Evolutionary conservation across 129 eudicot genomes (phyloP).

Genomic region (Artemisia argyi): DNA sequence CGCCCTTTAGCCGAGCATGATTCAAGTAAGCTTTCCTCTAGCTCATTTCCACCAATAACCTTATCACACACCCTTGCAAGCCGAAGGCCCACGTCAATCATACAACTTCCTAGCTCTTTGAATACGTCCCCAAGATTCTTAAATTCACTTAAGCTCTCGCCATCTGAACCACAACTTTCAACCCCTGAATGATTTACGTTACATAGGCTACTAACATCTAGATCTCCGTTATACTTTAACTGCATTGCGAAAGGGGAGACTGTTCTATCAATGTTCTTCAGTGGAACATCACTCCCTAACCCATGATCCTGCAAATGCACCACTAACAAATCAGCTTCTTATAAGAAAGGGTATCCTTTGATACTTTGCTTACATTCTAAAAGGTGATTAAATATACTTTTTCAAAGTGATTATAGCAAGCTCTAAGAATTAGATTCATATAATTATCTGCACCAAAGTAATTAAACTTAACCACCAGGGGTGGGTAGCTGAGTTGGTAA

Average conservation of each 20-base stretch:
- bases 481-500: too few relatives aligned
- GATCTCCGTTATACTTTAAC: constrained; percentile 49
- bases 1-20: constrained; percentile 87
- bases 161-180: background rate
- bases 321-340: background rate
- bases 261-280: constrained; percentile 70
- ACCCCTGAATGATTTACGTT: background rate
- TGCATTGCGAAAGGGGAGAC: constrained; percentile 93
- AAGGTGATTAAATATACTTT: background rate
- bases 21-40: constrained; percentile 71
- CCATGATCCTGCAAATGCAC: constrained; percentile 62
- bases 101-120: constrained; percentile 69
- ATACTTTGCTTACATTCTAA: too few relatives aligned
- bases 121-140: constrained; percentile 51
- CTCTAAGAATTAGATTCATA: background rate
- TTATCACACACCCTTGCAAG: constrained; percentile 78
- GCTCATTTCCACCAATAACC: constrained; percentile 73
- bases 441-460: background rate
- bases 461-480: too few relatives aligned
- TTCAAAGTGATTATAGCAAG: background rate
- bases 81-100: constrained; percentile 83
- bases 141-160: constrained; percentile 34
- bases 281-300: constrained; percentile 90
- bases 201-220: constrained; percentile 13
- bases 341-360: too few relatives aligned